These are phyloP conservation scores for Thinopyrum elongatum DNA, from an alignment of 176 grass and related monocot genomes.

Conservation along the genomic window DNA sequence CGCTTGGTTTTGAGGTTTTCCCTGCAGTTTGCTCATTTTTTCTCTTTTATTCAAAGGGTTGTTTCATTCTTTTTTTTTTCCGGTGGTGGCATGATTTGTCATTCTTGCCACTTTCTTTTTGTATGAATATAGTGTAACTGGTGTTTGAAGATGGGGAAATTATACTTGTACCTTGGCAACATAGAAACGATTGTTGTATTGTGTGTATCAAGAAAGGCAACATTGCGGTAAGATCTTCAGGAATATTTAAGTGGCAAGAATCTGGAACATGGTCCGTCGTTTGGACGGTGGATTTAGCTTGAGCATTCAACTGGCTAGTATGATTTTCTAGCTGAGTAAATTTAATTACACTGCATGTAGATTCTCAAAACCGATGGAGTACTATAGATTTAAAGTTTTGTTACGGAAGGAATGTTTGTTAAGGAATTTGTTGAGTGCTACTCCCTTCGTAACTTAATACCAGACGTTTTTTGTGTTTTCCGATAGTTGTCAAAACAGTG, in stretches of 20 bases:
- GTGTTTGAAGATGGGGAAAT: conserved; percentile 34
- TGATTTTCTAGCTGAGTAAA: too few relatives aligned
- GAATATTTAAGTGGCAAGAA: neutral
- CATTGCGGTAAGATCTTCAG: neutral
- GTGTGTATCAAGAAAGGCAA: conserved; percentile 22
- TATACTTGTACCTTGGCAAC: neutral
- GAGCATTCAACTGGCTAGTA: too few relatives aligned
- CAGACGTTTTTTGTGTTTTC: too few relatives aligned
- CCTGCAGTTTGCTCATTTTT: neutral
- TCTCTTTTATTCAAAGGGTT: conserved; percentile 18
- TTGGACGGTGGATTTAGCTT: neutral
- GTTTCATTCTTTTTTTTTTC: conserved; percentile 18
- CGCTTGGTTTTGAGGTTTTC: conserved; percentile 30
- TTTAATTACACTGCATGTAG: too few relatives aligned
- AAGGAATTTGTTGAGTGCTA: too few relatives aligned
- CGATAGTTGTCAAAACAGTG: too few relatives aligned
- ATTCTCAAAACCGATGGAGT: too few relatives aligned
- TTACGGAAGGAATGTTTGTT: too few relatives aligned
- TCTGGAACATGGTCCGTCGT: neutral
- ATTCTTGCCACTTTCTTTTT: conserved; percentile 33
- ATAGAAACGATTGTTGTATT: conserved; percentile 45
- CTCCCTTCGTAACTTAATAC: too few relatives aligned
- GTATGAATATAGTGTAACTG: conserved; percentile 33
- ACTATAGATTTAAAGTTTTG: too few relatives aligned
- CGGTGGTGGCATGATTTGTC: conserved; percentile 25